Evolutionary conservation across 257 asterid species (phyloP).

Genomic region (Craterostigma plantagineum): DNA sequence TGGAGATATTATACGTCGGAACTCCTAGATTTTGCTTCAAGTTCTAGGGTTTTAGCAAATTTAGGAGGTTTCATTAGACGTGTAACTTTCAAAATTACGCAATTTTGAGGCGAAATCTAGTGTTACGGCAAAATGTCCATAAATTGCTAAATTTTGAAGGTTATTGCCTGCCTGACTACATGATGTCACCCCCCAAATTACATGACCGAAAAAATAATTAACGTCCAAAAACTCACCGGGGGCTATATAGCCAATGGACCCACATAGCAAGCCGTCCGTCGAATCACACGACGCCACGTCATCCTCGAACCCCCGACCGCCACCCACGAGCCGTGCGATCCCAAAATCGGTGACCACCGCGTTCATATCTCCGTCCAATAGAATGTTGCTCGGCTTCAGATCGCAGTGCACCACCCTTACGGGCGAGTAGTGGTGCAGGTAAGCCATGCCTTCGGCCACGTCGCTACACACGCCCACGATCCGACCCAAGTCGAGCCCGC

Average conservation of each 20-base stretch:
- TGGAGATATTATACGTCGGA: no score
- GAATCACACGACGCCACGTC: conserved; percentile 45
- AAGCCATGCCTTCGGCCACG: conserved; percentile 68
- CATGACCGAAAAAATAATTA: neutral
- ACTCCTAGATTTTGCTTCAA: no score
- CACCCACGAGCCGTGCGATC: conserved; percentile 36
- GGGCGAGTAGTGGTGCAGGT: conserved; percentile 63
- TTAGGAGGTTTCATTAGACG: no score
- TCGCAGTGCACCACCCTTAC: conserved; percentile 67
- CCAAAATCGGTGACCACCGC: conserved; percentile 79
- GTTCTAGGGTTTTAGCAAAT: no score
- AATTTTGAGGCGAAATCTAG: no score
- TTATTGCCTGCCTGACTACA: no score
- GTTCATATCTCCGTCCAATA: conserved; percentile 49
- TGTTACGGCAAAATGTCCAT: no score
- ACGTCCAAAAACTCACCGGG: conserved; percentile 30
- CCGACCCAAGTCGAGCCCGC: conserved; percentile 24
- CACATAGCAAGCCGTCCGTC: conserved; percentile 53
- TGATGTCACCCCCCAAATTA: no score
- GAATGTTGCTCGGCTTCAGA: conserved; percentile 75
- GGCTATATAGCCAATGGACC: conserved; percentile 78
- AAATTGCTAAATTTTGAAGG: no score
- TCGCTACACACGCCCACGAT: conserved; percentile 49
- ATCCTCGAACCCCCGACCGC: conserved; percentile 12
- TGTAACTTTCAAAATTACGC: no score